Base-by-base conservation (phyloP, 2,329 filamentous ascomycete genomes). In the Aspergillus transmontanensis region DNA sequence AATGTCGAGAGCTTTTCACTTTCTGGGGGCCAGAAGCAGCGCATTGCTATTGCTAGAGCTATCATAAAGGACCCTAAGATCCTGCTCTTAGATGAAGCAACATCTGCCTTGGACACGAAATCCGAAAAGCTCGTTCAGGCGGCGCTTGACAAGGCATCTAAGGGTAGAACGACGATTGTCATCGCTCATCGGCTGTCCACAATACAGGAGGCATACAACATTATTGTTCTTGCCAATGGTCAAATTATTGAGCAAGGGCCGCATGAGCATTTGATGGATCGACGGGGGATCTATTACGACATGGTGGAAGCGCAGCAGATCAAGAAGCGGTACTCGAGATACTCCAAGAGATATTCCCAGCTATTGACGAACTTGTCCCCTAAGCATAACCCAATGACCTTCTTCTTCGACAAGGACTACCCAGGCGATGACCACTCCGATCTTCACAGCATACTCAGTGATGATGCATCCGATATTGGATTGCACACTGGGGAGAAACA, bases 41-140 rank as follows among this genome's bases (percentile, higher is more conserved):
- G 51, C 12, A 55, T 55, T 7, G 51, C 51, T 7, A 96, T 97
- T 76, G 92, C 93, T 6, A 85, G 92, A 70, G 93, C 93, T 36
- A 86, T 96, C 60, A 91, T 96, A 34, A 93, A 90, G 16, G 90
- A 96, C 70, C 93, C 93, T 0, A 94, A 93, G 80, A 87, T 97
- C 72, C 84, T 97, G 1, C 85, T 97, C 0, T 87, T 97, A 3
- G 94, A 97, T 66, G 94, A 97, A 76, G 94, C 94, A 5, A 97
- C 94, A 0, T 94, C 90, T 30, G 92, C 92, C 7, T 84, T 97
- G 0, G 94, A 97, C 72, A 96, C 93, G 12, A 93, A 94, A 73
- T 94, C 91, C 1, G 94, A 97, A 79, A 92, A 91, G 50, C 90
- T 95, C 11, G 93, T 97, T 1, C 94, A 97, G 76, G 91, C 91